Conservation (phyloP, 2,329 filamentous ascomycete species). For the Neobulgaria alba region DNA sequence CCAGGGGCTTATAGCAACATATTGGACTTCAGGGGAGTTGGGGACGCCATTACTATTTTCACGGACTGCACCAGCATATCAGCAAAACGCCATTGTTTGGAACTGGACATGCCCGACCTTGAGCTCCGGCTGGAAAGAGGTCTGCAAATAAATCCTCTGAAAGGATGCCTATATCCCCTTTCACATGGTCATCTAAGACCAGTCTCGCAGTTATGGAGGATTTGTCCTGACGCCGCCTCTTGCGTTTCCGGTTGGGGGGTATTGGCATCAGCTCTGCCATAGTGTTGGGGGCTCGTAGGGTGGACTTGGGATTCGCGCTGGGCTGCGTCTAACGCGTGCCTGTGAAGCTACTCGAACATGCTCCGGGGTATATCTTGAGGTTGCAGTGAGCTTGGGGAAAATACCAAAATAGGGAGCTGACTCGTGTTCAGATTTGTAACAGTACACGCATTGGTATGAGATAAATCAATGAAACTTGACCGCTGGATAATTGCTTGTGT, state of each 20-base stretch:
- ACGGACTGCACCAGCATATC: constrained; percentile 13
- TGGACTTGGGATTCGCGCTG: constrained; percentile 10
- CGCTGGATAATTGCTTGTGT: no score
- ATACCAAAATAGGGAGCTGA: no score
- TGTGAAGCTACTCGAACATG: constrained; percentile 8
- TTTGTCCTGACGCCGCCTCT: constrained; percentile 56
- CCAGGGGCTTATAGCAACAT: constrained; percentile 71
- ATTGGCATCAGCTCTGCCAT: constrained; percentile 19
- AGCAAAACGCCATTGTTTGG: constrained; percentile 1
- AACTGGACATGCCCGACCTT: constrained; percentile 31
- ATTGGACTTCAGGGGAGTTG: constrained; percentile 37
- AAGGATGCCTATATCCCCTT: constrained; percentile 75
- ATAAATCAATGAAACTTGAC: no score
- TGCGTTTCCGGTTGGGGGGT: constrained; percentile 31
- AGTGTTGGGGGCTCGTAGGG: neutral
- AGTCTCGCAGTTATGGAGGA: constrained; percentile 70
- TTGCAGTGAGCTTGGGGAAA: no score
- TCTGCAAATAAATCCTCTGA: constrained; percentile 80
- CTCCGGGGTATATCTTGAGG: neutral
- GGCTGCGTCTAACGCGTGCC: constrained; percentile 12
- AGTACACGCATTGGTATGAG: no score
- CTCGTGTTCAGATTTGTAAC: no score
- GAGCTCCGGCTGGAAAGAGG: constrained; percentile 58
- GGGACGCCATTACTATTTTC: constrained; percentile 18
- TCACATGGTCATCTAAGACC: constrained; percentile 76